Evolutionary conservation across 2,329 filamentous ascomycete species (phyloP), one percentile per base, ranked within the genome.

Genomic region (Tolypocladium paradoxum): DNA sequence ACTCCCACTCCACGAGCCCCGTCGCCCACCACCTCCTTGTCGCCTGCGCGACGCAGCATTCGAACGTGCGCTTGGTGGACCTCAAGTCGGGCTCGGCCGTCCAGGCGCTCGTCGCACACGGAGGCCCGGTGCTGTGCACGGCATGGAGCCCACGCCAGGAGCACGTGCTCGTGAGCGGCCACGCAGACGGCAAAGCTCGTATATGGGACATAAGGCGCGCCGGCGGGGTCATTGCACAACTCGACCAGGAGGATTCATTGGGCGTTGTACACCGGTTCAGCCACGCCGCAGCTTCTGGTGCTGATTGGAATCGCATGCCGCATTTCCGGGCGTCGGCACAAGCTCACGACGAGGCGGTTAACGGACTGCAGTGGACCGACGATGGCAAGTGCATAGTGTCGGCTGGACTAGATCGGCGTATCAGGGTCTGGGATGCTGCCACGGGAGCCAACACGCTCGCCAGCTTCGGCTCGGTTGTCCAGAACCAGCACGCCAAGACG

Each of bases 131-230:
- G 1, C 71, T 90, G 6, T 80, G 84, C 0, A 76, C 87, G 0
- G 78, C 83, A 4, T 97, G 93, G 93, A 92, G 88, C 53, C 91
- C 91, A 0, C 79, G 81, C 6, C 76, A 85, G 48, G 88, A 91
- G 48, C 81, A 96, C 63, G 75, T 95, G 4, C 78, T 97, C 3
- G 88, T 87, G 11, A 92, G 88, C 50, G 90, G 88, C 0, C 87
- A 89, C n/a, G 81, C 84, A 0, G 91, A 97, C 64, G 91, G 91
- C 22, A 85, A 83, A 11, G 83, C 91, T 2, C 82, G 90, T 24
- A 74, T 96, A 36, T 97, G 92, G 85, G 92, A 97, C 65, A 81
- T 96, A 29, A 79, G 92, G 4, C 83, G 88, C 34, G 87, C 88
- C 33, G 85, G 86, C 22, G 85, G 84, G 7, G 82, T 86, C 22